A percentile compares a stretch with the other conserved stretches of the same genome.
phyloP scores from a whole-genome alignment of 2,329 filamentous ascomycete species.

The Fusarium liriodendri region DNA sequence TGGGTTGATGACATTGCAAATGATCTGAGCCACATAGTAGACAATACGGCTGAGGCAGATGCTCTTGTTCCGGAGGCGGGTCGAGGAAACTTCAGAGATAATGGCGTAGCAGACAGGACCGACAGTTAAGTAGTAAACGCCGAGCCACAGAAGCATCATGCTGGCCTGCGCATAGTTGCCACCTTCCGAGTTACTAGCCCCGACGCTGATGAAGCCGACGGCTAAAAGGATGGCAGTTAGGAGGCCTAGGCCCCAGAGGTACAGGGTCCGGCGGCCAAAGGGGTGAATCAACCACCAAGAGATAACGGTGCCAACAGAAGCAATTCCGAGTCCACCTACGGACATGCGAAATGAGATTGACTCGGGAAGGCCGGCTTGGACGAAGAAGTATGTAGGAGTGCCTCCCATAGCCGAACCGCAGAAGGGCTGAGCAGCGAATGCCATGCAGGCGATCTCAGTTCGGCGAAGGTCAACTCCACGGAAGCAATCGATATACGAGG shows the following conservation, averaged over 20 bases:
- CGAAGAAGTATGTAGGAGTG: slow-evolving; percentile 4
- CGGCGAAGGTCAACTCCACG: slow-evolving; percentile 56
- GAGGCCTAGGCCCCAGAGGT: slow-evolving; percentile 23
- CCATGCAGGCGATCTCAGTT: slow-evolving; percentile 56
- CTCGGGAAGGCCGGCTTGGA: slow-evolving; percentile 1
- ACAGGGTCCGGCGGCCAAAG: slow-evolving; percentile 28
- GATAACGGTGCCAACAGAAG: slow-evolving; percentile 29
- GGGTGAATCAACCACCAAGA: slow-evolving; percentile 29
- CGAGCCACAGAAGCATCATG: slow-evolving; percentile 54
- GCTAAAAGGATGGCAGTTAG: slow-evolving; percentile 12
- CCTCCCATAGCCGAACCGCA: slow-evolving; percentile 6
- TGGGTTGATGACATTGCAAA: slow-evolving; percentile 42
- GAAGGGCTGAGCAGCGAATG: slow-evolving; percentile 1
- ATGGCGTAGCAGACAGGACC: slow-evolving; percentile 56
- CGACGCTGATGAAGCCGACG: slow-evolving; percentile 43
- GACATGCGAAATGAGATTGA: slow-evolving; percentile 32
- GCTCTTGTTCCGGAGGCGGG: slow-evolving; percentile 52
- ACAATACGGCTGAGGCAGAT: slow-evolving; percentile 50
- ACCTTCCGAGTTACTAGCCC: slow-evolving; percentile 11
- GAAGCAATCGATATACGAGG: slow-evolving; percentile 61
- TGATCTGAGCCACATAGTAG: slow-evolving; percentile 37
- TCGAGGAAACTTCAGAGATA: slow-evolving; percentile 52
- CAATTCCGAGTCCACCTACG: slow-evolving; percentile 31
- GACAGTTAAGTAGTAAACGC: slow-evolving; percentile 52
- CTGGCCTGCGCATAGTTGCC: slow-evolving; percentile 45